A percentile compares a stretch with the other conserved stretches of the same genome.
These are phyloP conservation scores for Arthrobotrys sphaeroides DNA, from an alignment of 2,329 filamentous ascomycete genomes.

Conservation along the genomic window DNA sequence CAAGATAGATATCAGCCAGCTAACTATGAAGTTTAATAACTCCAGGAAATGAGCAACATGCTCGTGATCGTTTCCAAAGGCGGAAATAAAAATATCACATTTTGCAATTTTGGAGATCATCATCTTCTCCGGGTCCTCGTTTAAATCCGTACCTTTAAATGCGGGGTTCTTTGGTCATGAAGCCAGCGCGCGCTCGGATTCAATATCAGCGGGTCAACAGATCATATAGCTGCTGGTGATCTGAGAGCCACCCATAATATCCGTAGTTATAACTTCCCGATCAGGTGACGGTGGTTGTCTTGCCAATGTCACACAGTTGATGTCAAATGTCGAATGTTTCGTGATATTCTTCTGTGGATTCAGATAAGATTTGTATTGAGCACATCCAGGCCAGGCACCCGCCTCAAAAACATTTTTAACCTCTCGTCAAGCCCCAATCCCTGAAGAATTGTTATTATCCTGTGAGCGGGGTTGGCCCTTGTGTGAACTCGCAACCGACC, in stretches of 20 bases:
- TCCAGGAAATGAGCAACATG: neutral
- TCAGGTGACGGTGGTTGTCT: conserved; percentile 12
- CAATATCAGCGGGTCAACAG: neutral
- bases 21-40: too few species aligned
- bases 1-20: too few species aligned
- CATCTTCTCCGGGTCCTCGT: neutral
- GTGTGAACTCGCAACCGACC: conserved; percentile 19
- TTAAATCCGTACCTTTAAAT: neutral
- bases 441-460: conserved; percentile 44
- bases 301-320: neutral
- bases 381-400: conserved; percentile 24
- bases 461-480: conserved; percentile 42
- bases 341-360: neutral
- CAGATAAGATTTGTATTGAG: neutral
- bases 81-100: neutral
- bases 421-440: conserved; percentile 35
- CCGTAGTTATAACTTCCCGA: conserved; percentile 7
- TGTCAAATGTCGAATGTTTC: neutral
- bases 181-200: neutral
- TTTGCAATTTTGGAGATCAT: neutral
- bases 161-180: neutral
- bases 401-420: conserved; percentile 22
- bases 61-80: neutral
- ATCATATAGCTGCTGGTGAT: neutral
- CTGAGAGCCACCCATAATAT: conserved; percentile 33